Evolutionary conservation across 495 filamentous ascomycete species (phyloP).

Genomic region (Xylaria telfairii): DNA sequence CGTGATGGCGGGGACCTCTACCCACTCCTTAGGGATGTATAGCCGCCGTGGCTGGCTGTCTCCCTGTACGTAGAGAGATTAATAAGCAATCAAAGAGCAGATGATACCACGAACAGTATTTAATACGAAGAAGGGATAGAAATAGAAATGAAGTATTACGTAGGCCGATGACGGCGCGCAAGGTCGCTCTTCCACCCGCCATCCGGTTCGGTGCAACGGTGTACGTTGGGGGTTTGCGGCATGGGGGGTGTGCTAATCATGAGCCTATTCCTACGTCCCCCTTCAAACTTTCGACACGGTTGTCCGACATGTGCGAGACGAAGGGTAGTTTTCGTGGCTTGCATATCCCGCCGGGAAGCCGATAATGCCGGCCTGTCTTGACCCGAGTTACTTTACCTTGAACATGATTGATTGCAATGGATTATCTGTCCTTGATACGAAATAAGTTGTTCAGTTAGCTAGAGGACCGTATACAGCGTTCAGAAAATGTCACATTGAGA

Average conservation of each 20-base stretch:
- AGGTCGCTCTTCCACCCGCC: neutral
- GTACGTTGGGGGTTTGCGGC: neutral
- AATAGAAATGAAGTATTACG: neutral
- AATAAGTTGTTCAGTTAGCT: neutral
- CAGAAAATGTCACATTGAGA: neutral
- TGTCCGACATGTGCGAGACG: conserved; percentile 11
- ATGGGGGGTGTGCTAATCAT: neutral
- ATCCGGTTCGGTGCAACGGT: neutral
- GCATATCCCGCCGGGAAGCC: neutral
- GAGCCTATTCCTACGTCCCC: neutral
- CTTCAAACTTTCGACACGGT: conserved; percentile 13
- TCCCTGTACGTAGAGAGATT: neutral
- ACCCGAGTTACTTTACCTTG: neutral
- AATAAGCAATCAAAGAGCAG: neutral
- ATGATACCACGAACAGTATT: neutral
- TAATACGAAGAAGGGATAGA: neutral
- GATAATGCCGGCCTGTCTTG: neutral
- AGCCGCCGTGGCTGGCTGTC: neutral
- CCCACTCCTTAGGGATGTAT: neutral
- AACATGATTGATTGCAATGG: neutral
- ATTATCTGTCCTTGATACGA: no score
- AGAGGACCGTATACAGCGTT: neutral
- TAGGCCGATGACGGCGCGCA: conserved; percentile 3
- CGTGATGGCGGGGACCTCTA: neutral
- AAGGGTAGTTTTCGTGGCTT: conserved; percentile 1